A percentile compares a stretch with the other conserved stretches of the same genome.
phyloP scores from a whole-genome alignment of 2,329 filamentous ascomycete species.

The Orbilia javanica region DNA sequence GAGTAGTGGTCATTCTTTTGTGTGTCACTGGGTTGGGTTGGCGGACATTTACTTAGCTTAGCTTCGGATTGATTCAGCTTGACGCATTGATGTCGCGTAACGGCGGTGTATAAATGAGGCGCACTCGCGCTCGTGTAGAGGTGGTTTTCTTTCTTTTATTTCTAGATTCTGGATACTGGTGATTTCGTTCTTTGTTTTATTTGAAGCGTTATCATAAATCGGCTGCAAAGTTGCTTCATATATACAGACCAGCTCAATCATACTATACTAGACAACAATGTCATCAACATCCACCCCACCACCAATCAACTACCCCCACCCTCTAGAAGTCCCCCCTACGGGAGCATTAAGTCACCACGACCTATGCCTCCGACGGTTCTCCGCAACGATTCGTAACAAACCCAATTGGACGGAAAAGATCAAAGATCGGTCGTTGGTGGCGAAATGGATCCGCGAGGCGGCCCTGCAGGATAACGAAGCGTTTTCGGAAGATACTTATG shows the following conservation, averaged over 20 bases:
- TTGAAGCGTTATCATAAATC: too few species aligned
- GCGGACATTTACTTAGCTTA: background rate
- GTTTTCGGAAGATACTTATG: background rate
- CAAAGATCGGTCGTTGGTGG: background rate
- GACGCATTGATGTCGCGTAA: too few species aligned
- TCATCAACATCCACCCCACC: background rate
- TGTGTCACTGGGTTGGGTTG: too few species aligned
- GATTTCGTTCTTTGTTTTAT: background rate
- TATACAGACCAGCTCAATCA: too few species aligned
- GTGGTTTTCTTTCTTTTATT: background rate
- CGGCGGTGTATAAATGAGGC: background rate
- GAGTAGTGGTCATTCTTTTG: too few species aligned
- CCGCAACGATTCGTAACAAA: background rate
- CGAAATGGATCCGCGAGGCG: constrained; percentile 27
- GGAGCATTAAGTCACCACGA: background rate
- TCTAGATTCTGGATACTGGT: too few species aligned
- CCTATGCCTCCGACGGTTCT: constrained; percentile 13
- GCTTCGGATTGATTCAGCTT: too few species aligned
- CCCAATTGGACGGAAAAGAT: constrained; percentile 26
- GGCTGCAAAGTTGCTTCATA: too few species aligned
- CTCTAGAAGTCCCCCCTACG: background rate
- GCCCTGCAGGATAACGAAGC: background rate
- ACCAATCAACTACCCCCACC: background rate
- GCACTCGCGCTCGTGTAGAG: background rate
- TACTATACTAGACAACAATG: background rate